A percentile compares a stretch with the other conserved stretches of the same genome.
Conservation (phyloP, 1,284 basidiomycete genomes). For the Apiotrichum gamsii region DNA sequence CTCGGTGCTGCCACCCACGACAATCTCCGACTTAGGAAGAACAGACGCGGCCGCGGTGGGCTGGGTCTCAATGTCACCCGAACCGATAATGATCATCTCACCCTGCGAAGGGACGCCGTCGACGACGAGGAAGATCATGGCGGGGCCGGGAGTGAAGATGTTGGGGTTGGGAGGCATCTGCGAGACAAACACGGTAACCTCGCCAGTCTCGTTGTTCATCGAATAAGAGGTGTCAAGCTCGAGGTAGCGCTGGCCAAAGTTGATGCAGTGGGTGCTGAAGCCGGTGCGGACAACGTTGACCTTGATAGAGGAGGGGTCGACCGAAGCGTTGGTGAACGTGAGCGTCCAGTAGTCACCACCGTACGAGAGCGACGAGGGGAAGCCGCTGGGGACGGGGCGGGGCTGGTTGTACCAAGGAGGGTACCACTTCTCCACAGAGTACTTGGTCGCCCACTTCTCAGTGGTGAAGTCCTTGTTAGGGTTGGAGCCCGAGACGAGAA, state of each 20-base stretch:
- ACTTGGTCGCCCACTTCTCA: conserved; percentile 39
- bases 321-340: conserved; percentile 56
- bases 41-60: conserved; percentile 50
- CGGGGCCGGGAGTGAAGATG: conserved; percentile 79
- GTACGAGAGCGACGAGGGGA: conserved; percentile 48
- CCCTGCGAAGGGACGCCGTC: conserved; percentile 80
- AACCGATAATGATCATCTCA: conserved; percentile 64
- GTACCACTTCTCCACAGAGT: conserved; percentile 47
- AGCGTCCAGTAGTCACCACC: conserved; percentile 80
- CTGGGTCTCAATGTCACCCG: conserved; percentile 66
- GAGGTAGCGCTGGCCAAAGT: conserved; percentile 50
- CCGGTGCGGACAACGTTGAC: conserved; percentile 78
- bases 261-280: conserved; percentile 92
- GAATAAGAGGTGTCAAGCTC: conserved; percentile 75
- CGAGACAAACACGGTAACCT: conserved; percentile 68
- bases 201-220: conserved; percentile 62
- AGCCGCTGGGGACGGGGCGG: conserved; percentile 55
- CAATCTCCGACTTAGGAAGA: conserved; percentile 52
- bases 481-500: conserved; percentile 68
- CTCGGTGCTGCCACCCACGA: conserved; percentile 3
- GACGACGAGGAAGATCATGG: conserved; percentile 70
- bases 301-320: conserved; percentile 54
- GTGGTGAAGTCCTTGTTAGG: conserved; percentile 70
- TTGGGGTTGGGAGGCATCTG: conserved; percentile 78
- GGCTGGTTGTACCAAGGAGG: conserved; percentile 55